Evolutionary conservation across 1,139 yeast species (phyloP), one percentile per base, ranked within the genome.

Genomic region (Saccharomyces hybrid): DNA sequence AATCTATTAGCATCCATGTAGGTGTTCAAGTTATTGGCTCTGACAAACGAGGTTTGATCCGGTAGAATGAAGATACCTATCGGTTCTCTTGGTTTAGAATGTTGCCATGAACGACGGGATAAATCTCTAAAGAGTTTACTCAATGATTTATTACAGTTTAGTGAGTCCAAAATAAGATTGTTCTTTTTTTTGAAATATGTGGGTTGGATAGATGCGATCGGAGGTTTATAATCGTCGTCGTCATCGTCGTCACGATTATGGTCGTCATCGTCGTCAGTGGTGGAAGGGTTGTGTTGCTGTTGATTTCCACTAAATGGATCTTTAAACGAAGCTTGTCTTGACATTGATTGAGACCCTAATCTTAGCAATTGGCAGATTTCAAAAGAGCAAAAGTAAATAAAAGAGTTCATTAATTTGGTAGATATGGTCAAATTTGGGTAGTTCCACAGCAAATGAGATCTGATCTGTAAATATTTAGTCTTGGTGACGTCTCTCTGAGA

Each of bases 61-160:
- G 95, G 93, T 52, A 88, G 65, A 47, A 83, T 77, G 59, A 84
- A 76, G 61, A 88, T 75, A 3, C 86, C 84, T 38, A 88, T 79
- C 0, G 84, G 79, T 56, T 82, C 88, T 60, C 77, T 76, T n/a
- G 70, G 66, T 7, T 67, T 65, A 0, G 86, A 76, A 68, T 90
- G 96, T 64, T 79, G 81, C 99, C 99, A 93, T 2, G 96, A 85
- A 62, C 96, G 80, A 70, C 98, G 81, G 2, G 96, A 95, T 58
- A 93, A 72, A 66, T 90, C 96, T 64, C 98, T 81, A 32, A 89
- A 80, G 32, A 91, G 77, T 67, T 88, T 88, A 34, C 81, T 78
- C 54, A 87, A 73, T 6, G 90, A 77, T 61, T 84, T 68, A 47
- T 65, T 64, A 27, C 64, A 62, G 51, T 63, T 65, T 8, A 68